A percentile compares a stretch with the other conserved stretches of the same genome.
phyloP scores from a whole-genome alignment of 2,329 filamentous ascomycete genomes.

The Ophiostoma novo-ulmi region DNA sequence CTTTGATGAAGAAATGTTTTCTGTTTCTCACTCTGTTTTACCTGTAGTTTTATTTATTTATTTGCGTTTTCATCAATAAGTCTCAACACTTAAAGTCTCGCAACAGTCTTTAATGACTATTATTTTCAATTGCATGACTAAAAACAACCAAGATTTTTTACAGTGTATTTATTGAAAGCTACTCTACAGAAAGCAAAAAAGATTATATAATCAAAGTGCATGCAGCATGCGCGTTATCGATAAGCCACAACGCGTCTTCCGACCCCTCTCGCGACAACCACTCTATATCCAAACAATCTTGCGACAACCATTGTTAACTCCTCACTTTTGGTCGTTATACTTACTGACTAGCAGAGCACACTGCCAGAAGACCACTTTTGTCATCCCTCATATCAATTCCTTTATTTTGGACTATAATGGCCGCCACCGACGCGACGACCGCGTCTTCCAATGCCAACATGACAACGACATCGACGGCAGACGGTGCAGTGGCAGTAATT shows the following conservation, averaged over 20 bases:
- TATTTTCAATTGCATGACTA: too few relatives aligned
- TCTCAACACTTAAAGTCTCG: too few relatives aligned
- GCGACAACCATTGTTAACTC: not conserved
- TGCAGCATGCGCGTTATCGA: constrained; percentile 20
- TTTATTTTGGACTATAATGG: not conserved
- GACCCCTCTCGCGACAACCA: constrained; percentile 15
- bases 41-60: too few relatives aligned
- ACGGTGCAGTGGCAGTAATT: not conserved
- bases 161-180: too few relatives aligned
- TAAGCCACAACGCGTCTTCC: constrained; percentile 21
- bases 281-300: not conserved
- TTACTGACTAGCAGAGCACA: not conserved
- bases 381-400: not conserved
- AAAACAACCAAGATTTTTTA: too few relatives aligned
- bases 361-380: not conserved
- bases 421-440: constrained; percentile 16
- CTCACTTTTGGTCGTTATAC: too few relatives aligned
- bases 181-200: too few relatives aligned
- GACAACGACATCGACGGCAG: not conserved
- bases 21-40: too few relatives aligned
- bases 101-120: too few relatives aligned
- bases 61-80: too few relatives aligned
- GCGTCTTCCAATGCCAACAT: constrained; percentile 15
- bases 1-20: too few relatives aligned
- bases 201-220: constrained; percentile 2